phyloP scores from a whole-genome alignment of 176 grass and related monocot genomes.

The Carex cristatella region DNA sequence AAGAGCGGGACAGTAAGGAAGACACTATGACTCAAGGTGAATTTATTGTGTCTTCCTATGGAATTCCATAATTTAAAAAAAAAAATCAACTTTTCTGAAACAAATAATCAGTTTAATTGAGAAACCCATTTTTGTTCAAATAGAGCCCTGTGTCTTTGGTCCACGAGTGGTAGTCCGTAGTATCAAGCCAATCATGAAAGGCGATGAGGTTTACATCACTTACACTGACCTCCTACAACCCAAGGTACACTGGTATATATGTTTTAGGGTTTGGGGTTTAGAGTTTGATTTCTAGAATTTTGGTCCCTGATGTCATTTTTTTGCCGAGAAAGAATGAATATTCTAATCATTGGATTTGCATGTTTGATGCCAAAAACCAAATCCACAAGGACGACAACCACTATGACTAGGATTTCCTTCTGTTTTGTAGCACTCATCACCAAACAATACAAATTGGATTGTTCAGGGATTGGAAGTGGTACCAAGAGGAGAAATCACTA shows the following conservation, averaged over 20 bases:
- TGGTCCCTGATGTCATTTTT: not conserved
- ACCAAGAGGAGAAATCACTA: not conserved
- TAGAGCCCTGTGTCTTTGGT: constrained; percentile 47
- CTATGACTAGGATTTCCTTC: not conserved
- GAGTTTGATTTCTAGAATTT: not conserved
- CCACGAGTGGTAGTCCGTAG: constrained; percentile 72
- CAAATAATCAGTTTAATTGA: not conserved
- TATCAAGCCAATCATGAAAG: constrained; percentile 58
- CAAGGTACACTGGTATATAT: constrained; percentile 40
- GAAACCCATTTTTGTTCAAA: not conserved
- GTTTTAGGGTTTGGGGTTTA: too few species aligned
- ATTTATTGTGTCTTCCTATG: constrained; percentile 20
- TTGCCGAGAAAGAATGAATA: not conserved
- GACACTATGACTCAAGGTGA: constrained; percentile 34
- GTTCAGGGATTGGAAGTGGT: not conserved
- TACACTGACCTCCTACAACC: constrained; percentile 79
- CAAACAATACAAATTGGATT: not conserved
- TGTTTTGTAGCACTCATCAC: not conserved
- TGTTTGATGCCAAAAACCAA: not conserved
- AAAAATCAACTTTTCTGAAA: not conserved
- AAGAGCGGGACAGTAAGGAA: not conserved
- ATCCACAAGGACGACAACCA: not conserved
- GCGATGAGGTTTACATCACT: constrained; percentile 71
- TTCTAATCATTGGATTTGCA: not conserved
- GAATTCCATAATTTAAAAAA: not conserved